These are phyloP conservation scores for Datura wrightii DNA, from an alignment of 257 asterid species.

Conservation along the genomic window DNA sequence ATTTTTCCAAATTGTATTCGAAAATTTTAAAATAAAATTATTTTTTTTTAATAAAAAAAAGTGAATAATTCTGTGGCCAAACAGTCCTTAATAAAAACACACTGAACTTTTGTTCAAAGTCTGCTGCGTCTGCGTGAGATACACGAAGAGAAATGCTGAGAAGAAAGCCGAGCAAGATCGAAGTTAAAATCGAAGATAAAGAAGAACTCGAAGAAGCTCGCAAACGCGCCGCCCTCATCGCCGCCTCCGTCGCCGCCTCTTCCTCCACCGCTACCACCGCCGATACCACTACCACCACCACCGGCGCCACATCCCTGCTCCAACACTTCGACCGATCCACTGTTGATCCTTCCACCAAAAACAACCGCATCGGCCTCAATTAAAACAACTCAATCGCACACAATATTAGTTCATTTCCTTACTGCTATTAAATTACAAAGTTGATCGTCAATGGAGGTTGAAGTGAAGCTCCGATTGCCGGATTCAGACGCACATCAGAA, in stretches of 20 bases:
- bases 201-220: conserved; percentile 93
- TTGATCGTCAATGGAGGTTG: conserved; percentile 62
- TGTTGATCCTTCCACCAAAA: conserved; percentile 66
- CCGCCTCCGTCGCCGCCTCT: conserved; percentile 42
- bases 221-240: conserved; percentile 59
- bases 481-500: conserved; percentile 61
- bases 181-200: conserved; percentile 78
- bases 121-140: background rate
- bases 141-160: conserved; percentile 65
- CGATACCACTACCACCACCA: conserved; percentile 34
- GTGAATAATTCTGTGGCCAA: no score
- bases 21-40: no score
- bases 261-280: conserved; percentile 21
- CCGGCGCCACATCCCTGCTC: conserved; percentile 72
- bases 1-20: no score
- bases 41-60: no score
- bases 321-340: conserved; percentile 81
- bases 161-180: conserved; percentile 85
- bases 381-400: conserved; percentile 24
- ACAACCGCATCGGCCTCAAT: conserved; percentile 85
- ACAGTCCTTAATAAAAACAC: no score
- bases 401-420: no score
- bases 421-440: no score
- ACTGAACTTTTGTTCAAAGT: background rate
- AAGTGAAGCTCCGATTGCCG: conserved; percentile 83